Conservation (phyloP, 768 basidiomycete genomes). For the Kwoniella dejecticola region DNA sequence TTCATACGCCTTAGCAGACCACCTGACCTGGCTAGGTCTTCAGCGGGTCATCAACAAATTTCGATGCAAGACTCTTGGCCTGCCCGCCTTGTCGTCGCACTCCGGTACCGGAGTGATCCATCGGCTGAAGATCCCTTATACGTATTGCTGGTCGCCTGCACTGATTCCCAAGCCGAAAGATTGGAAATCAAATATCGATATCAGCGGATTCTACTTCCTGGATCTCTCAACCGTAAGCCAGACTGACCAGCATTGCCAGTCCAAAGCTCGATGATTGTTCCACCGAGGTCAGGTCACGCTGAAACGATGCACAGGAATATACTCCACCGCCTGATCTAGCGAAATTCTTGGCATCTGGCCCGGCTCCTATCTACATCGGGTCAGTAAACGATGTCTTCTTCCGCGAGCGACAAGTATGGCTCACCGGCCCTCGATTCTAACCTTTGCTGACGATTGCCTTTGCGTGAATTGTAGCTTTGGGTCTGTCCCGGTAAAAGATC, state of each 20-base stretch:
- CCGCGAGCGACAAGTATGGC: too few species aligned
- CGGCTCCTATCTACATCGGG: conserved; percentile 67
- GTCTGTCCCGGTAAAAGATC: conserved; percentile 65
- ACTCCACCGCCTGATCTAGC: conserved; percentile 60
- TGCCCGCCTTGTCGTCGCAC: conserved; percentile 58
- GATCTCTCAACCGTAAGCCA: too few species aligned
- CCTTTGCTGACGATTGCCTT: too few species aligned
- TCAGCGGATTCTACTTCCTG: conserved; percentile 67
- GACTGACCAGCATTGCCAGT: too few species aligned
- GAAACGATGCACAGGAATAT: conserved; percentile 46
- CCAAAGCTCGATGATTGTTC: too few species aligned
- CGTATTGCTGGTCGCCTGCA: conserved; percentile 66
- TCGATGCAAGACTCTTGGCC: conserved; percentile 59
- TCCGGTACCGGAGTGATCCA: conserved; percentile 63
- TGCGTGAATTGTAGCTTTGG: conserved; percentile 60
- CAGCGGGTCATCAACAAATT: conserved; percentile 64
- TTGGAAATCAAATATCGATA: conserved; percentile 68
- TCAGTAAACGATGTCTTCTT: conserved; percentile 33
- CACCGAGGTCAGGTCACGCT: too few species aligned
- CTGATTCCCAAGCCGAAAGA: conserved; percentile 66
- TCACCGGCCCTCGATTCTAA: too few species aligned
- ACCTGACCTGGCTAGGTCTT: conserved; percentile 60
- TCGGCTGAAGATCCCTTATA: conserved; percentile 64
- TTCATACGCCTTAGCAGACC: conserved; percentile 62
- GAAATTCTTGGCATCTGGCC: conserved; percentile 61